These are phyloP conservation scores for Entomophthora muscae DNA, from an alignment of 371 early-diverging fungal genomes.

Conservation along the genomic window DNA sequence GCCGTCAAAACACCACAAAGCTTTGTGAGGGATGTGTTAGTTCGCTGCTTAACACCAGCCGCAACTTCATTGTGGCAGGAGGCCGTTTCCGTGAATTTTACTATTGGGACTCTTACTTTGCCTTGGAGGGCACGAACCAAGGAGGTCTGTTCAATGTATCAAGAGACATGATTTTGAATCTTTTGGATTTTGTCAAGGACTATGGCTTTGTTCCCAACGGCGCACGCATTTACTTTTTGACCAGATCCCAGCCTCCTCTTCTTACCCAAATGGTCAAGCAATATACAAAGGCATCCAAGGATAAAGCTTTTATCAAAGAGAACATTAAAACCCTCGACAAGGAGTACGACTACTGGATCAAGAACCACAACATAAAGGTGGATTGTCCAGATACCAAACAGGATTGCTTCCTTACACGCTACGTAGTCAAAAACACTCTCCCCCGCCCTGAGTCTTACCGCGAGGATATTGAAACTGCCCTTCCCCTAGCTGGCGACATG, in stretches of 20 bases:
- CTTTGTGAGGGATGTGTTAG: constrained; percentile 34
- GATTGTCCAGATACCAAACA: not conserved
- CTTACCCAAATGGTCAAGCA: constrained; percentile 41
- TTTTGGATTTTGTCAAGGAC: no score
- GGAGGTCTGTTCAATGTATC: no score
- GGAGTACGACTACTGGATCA: constrained; percentile 52
- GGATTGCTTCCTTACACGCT: constrained; percentile 30
- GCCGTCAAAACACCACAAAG: constrained; percentile 20
- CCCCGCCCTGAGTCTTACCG: constrained; percentile 75
- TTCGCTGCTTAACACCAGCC: constrained; percentile 28
- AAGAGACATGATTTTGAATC: no score
- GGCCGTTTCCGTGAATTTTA: no score
- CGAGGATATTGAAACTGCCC: no score
- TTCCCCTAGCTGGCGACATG: no score
- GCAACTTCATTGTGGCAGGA: constrained; percentile 74
- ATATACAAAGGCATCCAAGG: constrained; percentile 33
- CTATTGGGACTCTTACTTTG: no score
- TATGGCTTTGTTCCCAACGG: no score
- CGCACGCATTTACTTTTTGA: constrained; percentile 52
- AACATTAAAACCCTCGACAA: constrained; percentile 33
- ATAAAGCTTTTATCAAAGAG: constrained; percentile 21
- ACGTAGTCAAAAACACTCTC: constrained; percentile 24
- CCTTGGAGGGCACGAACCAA: no score
- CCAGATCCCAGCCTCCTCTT: constrained; percentile 78
- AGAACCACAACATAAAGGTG: constrained; percentile 26